phyloP scores from a whole-genome alignment of 2,329 filamentous ascomycete species.

The Sarocladium oryzae region DNA sequence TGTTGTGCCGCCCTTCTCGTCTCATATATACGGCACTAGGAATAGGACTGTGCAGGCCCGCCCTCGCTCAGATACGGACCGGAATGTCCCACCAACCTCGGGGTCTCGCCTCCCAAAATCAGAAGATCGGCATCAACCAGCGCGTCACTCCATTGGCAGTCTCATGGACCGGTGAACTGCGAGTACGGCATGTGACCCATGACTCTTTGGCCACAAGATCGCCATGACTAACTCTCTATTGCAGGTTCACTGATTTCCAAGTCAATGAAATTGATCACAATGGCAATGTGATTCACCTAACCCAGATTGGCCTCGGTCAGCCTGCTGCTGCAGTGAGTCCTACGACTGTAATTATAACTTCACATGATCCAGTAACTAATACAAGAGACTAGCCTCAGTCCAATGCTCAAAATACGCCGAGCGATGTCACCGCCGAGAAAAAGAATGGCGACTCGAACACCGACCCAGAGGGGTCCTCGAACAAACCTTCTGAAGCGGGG shows the following conservation, averaged over 20 bases:
- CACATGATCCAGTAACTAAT: neutral
- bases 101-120: slow-evolving; percentile 25
- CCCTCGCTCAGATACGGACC: neutral
- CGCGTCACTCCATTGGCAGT: slow-evolving; percentile 29
- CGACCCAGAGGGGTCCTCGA: slow-evolving; percentile 10
- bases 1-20: neutral
- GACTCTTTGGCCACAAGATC: neutral
- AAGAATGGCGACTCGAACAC: slow-evolving; percentile 13
- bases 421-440: neutral
- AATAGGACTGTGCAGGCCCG: neutral
- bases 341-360: neutral
- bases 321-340: slow-evolving; percentile 11
- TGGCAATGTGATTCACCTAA: slow-evolving; percentile 70
- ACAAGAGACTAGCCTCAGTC: neutral
- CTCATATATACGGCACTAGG: neutral
- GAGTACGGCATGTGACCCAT: slow-evolving; percentile 27
- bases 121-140: slow-evolving; percentile 32
- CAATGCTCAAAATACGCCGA: neutral
- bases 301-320: slow-evolving; percentile 31
- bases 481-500: slow-evolving; percentile 11
- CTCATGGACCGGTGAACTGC: slow-evolving; percentile 34
- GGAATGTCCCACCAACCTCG: slow-evolving; percentile 15
- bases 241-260: slow-evolving; percentile 81
- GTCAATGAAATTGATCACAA: slow-evolving; percentile 81
- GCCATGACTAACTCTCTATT: neutral